Conservation (phyloP, 164 flowering plant genomes). For the Magnolia officinalis region DNA sequence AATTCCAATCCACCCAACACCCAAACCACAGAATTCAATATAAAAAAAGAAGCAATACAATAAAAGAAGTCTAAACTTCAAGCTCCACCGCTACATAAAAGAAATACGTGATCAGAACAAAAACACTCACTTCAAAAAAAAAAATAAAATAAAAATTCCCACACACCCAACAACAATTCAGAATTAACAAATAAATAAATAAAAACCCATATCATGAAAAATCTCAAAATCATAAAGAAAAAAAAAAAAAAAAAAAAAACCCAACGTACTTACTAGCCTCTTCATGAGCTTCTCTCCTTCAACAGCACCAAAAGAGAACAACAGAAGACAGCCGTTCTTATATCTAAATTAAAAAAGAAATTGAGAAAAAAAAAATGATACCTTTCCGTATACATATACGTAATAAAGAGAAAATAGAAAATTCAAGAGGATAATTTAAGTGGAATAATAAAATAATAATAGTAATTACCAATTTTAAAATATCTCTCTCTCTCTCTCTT, state of each 20-base stretch:
- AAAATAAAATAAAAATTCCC: background rate
- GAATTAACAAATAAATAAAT: background rate
- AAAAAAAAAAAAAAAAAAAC: too few species aligned
- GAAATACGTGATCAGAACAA: background rate
- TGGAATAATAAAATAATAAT: background rate
- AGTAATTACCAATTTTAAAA: conserved; percentile 1
- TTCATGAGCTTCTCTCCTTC: conserved; percentile 35
- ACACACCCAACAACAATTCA: background rate
- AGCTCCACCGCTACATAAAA: background rate
- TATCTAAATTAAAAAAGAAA: background rate
- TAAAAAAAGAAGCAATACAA: background rate
- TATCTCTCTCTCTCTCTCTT: background rate
- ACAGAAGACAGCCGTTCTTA: background rate
- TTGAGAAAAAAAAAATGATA: background rate
- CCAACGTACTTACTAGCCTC: conserved; percentile 89
- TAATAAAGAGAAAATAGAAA: background rate
- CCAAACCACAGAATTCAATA: background rate
- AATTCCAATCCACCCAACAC: background rate
- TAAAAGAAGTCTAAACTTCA: background rate
- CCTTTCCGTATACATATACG: background rate
- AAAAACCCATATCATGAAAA: background rate
- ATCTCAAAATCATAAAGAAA: background rate
- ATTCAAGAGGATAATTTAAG: background rate
- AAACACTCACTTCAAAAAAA: background rate
- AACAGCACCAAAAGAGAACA: conserved; percentile 12